Base-by-base conservation (phyloP, 768 basidiomycete species). In the Termitomyces sp. region DNA sequence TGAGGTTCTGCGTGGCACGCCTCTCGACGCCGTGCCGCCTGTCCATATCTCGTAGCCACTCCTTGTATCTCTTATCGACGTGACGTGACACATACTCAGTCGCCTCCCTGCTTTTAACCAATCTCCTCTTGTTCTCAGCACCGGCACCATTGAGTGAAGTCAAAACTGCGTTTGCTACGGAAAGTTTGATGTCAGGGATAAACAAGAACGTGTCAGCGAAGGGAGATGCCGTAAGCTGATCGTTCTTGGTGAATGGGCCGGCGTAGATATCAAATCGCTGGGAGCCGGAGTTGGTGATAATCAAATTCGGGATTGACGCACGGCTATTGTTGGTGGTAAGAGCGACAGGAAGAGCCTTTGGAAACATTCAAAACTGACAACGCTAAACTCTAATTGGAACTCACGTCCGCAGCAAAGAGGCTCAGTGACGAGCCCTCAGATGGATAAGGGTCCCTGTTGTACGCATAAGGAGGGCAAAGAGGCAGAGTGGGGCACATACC, bases 231-330 rank as follows among this genome's bases (percentile, higher is more conserved):
- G 88, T 88, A 37, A 92, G 77, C 61, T 90, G 85, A 66, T 93
- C 90, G 65, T 93, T 89, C 67, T 83, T 83, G 22, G 86, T 87
- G 70, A 93, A 93, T 2, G 81, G 61, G 2, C 90, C 90, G 1
- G 75, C 60, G 63, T 82, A 84, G 51, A 91, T 67, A 60, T 87
- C 80, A 69, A 83, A 90, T 45, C 88, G 82, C 62, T 82, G 73
- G 9, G 75, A 80, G 12, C 82, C 88, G 1, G 85, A 81, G 68
- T 88, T 84, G 53, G 75, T 70, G 56, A 90, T 80, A 65, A 87
- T 80, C 60, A 89, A 72, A 58, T 78, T 83, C 40, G 87, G 83
- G 46, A 80, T 78, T 2, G 66, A 67, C 4, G 81, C 76, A 26
- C 86, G 81, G 2, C 81, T 72, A 65, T 88, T 88, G 71, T 88